Conservation (phyloP, 1,284 basidiomycete species). For the Anthracocystis setariae region DNA sequence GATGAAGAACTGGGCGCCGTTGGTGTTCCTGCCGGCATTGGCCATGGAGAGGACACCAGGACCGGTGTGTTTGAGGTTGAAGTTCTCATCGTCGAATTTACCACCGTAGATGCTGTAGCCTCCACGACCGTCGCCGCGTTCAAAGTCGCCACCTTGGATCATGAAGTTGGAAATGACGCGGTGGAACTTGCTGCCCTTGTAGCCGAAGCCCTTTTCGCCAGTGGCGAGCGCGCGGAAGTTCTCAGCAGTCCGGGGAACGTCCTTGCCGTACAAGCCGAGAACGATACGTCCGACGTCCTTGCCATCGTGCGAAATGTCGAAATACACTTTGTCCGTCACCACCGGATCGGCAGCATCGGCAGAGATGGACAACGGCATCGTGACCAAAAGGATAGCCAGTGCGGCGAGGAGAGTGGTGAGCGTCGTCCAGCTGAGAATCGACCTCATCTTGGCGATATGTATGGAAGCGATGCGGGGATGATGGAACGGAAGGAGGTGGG, state of each 20-base stretch:
- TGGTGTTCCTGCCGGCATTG: constrained; percentile 69
- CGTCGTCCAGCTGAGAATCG: constrained; percentile 69
- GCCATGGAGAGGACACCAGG: constrained; percentile 60
- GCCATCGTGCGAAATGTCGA: constrained; percentile 64
- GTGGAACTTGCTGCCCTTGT: constrained; percentile 77
- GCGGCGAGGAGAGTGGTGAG: constrained; percentile 68
- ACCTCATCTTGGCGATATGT: constrained; percentile 19
- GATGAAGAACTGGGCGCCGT: constrained; percentile 67
- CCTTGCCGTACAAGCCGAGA: constrained; percentile 61
- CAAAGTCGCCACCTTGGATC: constrained; percentile 66
- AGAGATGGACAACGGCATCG: constrained; percentile 64
- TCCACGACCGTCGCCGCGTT: constrained; percentile 63
- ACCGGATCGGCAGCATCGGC: constrained; percentile 30
- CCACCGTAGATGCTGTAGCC: constrained; percentile 64
- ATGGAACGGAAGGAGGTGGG: not conserved
- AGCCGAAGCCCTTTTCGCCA: constrained; percentile 77
- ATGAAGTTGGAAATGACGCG: constrained; percentile 76
- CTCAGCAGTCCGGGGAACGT: constrained; percentile 61
- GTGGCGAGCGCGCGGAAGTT: constrained; percentile 66
- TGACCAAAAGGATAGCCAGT: constrained; percentile 35
- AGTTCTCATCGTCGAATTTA: constrained; percentile 61
- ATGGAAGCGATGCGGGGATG: not conserved
- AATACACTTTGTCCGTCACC: constrained; percentile 61
- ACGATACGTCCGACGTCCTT: constrained; percentile 61
- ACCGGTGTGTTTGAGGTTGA: constrained; percentile 60